Evolutionary conservation across 1,139 yeast genomes (phyloP), one percentile per base, ranked within the genome.

Genomic region (Torulaspora pretoriensis): DNA sequence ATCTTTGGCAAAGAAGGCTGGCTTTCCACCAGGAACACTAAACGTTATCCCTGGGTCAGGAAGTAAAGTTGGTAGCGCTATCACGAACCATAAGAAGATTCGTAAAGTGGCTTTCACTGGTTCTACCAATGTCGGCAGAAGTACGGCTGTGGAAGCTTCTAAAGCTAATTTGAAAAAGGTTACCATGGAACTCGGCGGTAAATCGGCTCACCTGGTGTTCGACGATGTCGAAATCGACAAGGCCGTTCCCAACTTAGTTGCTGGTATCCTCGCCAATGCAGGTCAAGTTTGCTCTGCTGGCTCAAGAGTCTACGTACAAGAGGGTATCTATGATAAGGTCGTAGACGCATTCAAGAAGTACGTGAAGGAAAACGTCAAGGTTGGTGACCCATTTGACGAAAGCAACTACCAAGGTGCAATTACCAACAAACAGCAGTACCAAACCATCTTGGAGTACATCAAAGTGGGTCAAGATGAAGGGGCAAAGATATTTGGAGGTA

Each of bases 221-320:
- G 75, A 77, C 53, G 94, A 85, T 67, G 83, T 84, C 56, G 78
- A 86, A 61, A 59, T 83, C 41, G 79, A 78, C 19, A 70, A 71
- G 53, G 78, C 95, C 48, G 75, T 84, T 48, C 72, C 75, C 59
- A 74, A 78, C 65, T 70, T 80, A 53, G 72, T 75, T 51, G 65
- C 69, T 39, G 86, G 86, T 65, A 81, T 81, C 55, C 79, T 80
- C 75, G 80, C 74, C 74, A 86, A 86, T 70, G 81, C 88, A 54
- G 95, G 95, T 65, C 94, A 86, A 70, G 86, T 84, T 40, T 86
- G 95, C 68, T 81, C 87, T 56, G 90, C 95, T 43, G 90, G 92
- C 57, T 84, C 94, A 35, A 78, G 95, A 73, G 74, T 85, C 51
- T 83, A 80, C 67, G 77, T 85, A 49, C 94, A 86, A 67, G 87